Base-by-base conservation (phyloP, 192 early-diverging fungal species). In the Coemansia sp. region DNA sequence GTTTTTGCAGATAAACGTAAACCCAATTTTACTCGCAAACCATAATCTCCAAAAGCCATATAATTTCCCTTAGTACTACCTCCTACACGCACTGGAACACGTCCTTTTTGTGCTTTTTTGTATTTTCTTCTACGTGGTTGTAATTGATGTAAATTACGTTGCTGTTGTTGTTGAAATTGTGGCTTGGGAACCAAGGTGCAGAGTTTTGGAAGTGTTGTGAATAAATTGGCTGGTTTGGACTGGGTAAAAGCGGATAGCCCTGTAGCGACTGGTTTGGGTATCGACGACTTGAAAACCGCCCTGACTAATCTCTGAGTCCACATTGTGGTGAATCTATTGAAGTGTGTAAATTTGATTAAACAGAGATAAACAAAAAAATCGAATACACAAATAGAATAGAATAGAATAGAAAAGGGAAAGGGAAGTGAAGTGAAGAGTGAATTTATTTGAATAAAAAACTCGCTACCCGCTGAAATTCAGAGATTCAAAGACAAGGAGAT, bases 41-140 rank as follows among this genome's bases (percentile, higher is more conserved):
- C 95, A 62, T 87, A 98, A 30, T 93, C 89, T 17, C 95, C 95
- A 71, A 86, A 89, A 19, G 80, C 81, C 40, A 98, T 85, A 27
- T 81, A 87, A 34, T 92, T 94, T 29, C 90, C 92, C 60, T 89
- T 84, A 8, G 89, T 85, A 9, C 90, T 93, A 18, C 90, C 89
- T 36, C 91, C 91, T 30, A 78, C 84, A 6, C 83, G 88, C 27
- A 85, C 72, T 3, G 88, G 87, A 37, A 90, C 86, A 49, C 86
- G 90, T 14, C 95, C 95, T 69, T 91, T 90, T 53, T 90, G 87
- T 40, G 87, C 81, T 64, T 94, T 94, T 67, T 93, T 94, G 66
- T 85, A 81, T 58, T 87, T 85, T 62, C 86, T 87, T 48, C 78
- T 80, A 34, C 85, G 83, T 17, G 93, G 91, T 49, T 88, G 85